Evolutionary conservation across 257 asterid genomes (phyloP).

Genomic region (Thymus quinquecostatus): DNA sequence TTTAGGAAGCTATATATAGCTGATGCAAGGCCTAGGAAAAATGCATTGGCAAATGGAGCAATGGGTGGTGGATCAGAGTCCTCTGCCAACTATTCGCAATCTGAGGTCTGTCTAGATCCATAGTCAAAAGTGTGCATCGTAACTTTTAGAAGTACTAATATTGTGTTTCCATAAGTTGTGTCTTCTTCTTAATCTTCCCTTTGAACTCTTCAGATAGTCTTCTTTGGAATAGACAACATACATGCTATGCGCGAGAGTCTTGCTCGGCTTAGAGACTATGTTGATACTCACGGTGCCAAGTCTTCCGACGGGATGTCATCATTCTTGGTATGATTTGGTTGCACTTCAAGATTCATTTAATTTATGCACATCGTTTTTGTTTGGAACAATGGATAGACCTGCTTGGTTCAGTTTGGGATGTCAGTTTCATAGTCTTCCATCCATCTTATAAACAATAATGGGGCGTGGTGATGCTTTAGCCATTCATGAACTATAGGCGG

Average conservation of each 20-base stretch:
- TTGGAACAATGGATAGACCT: slow-evolving; percentile 1
- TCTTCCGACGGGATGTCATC: slow-evolving; percentile 98
- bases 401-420: slow-evolving; percentile 12
- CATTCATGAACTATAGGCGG: slow-evolving; percentile 11
- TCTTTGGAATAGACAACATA: slow-evolving; percentile 96
- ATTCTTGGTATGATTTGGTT: slow-evolving; percentile 66
- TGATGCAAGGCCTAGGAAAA: slow-evolving; percentile 99
- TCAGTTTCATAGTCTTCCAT: slow-evolving; percentile 12
- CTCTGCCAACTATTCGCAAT: slow-evolving; percentile 88
- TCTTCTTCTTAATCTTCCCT: slow-evolving; percentile 21
- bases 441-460: slow-evolving; percentile 8
- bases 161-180: slow-evolving; percentile 18
- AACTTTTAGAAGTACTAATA: slow-evolving; percentile 11
- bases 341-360: slow-evolving; percentile 21
- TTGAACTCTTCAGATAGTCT: slow-evolving; percentile 68
- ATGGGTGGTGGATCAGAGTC: slow-evolving; percentile 99
- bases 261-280: slow-evolving; percentile 85
- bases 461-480: background rate
- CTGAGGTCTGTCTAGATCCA: slow-evolving; percentile 72
- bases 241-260: slow-evolving; percentile 98
- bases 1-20: slow-evolving; percentile 92
- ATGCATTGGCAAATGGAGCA: slow-evolving; percentile 99
- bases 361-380: slow-evolving; percentile 11
- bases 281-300: slow-evolving; percentile 91
- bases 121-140: slow-evolving; percentile 20